Percentiles rank a stretch among this genome's conserved stretches.
phyloP scores from a whole-genome alignment of 805 yeast species.

The Nakazawaea pomicola region DNA sequence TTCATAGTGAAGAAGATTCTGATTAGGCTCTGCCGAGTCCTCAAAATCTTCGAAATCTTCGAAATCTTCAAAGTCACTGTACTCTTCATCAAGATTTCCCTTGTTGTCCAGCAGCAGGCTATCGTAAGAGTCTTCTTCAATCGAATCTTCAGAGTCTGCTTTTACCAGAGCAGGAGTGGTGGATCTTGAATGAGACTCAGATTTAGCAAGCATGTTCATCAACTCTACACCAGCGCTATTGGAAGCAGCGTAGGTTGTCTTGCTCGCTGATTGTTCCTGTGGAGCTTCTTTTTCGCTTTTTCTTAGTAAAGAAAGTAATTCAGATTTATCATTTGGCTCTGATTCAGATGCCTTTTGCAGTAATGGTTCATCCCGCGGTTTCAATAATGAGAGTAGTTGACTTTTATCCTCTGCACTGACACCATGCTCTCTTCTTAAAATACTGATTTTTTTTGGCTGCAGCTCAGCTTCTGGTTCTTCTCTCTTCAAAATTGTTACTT shows the following conservation, averaged over 20 bases:
- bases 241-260: not conserved
- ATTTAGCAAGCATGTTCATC: not conserved
- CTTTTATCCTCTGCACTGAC: not conserved
- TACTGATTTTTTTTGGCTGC: constrained; percentile 11
- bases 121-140: not conserved
- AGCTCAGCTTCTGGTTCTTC: constrained; percentile 6
- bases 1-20: constrained; percentile 2
- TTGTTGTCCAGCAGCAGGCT: no score
- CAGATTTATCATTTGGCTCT: not conserved
- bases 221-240: constrained; percentile 2
- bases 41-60: constrained; percentile 13
- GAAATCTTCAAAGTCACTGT: constrained; percentile 6
- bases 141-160: not conserved
- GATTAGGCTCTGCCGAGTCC: no score
- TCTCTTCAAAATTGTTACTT: constrained; percentile 1
- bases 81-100: no score
- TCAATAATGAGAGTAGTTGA: no score
- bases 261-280: not conserved
- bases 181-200: constrained; percentile 3
- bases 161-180: not conserved
- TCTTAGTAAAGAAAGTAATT: constrained; percentile 6
- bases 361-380: no score
- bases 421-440: not conserved
- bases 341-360: no score
- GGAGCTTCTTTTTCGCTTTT: not conserved